Conservation (phyloP, 2,329 filamentous ascomycete genomes). For the Calonectria hongkongensis region DNA sequence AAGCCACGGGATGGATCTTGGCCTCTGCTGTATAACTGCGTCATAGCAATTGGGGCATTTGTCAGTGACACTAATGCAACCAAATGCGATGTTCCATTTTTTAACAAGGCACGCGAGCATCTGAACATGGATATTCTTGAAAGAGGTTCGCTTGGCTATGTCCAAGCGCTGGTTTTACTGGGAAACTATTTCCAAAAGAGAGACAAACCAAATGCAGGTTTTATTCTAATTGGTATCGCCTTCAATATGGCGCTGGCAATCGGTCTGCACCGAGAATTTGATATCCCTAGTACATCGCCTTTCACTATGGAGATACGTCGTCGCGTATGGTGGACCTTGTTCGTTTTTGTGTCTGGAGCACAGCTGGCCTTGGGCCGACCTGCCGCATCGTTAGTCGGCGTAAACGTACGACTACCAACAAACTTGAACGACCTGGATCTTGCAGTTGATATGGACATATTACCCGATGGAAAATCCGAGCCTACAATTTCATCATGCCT, state of each 20-base stretch:
- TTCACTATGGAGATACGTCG: conserved; percentile 43
- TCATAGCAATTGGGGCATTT: conserved; percentile 40
- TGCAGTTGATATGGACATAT: neutral
- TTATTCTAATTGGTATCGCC: conserved; percentile 41
- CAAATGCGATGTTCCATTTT: conserved; percentile 36
- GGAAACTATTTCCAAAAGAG: conserved; percentile 43
- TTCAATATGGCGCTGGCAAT: conserved; percentile 35
- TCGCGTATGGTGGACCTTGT: conserved; percentile 39
- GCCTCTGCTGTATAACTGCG: conserved; percentile 38
- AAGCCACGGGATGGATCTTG: conserved; percentile 41
- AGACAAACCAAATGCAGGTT: conserved; percentile 43
- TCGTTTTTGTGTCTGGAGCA: conserved; percentile 39
- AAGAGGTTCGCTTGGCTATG: conserved; percentile 41
- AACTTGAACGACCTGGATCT: neutral
- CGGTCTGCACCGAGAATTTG: conserved; percentile 43
- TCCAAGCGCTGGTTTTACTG: conserved; percentile 39
- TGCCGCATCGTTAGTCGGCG: neutral
- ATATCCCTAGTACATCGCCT: conserved; percentile 21
- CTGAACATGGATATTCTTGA: conserved; percentile 44
- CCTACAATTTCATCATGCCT: neutral
- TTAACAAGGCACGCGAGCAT: conserved; percentile 40
- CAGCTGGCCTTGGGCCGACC: conserved; percentile 41
- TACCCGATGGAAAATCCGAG: neutral
- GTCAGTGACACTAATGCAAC: conserved; percentile 34
- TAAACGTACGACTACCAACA: neutral